These are phyloP conservation scores for Buxus sempervirens DNA, from an alignment of 164 flowering plant species.

Conservation along the genomic window DNA sequence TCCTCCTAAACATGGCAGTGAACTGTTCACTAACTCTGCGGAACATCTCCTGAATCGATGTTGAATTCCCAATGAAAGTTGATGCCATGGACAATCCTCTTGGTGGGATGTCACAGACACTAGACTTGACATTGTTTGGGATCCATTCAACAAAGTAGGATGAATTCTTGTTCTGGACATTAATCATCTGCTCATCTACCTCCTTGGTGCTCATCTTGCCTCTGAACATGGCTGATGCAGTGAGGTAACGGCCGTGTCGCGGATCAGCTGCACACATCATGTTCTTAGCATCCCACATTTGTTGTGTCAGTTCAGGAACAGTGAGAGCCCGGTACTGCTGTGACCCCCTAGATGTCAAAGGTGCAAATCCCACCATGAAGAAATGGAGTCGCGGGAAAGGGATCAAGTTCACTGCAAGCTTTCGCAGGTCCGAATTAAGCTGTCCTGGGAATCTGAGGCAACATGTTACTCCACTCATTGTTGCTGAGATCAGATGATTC, in stretches of 20 bases:
- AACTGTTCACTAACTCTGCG: conserved; percentile 16
- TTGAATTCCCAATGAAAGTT: conserved; percentile 13
- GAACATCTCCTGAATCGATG: conserved; percentile 13
- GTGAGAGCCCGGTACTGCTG: conserved; percentile 13
- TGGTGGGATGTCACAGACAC: conserved; percentile 14
- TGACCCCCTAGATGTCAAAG: conserved; percentile 14
- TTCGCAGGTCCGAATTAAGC: conserved; percentile 15
- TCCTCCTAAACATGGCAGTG: conserved; percentile 17
- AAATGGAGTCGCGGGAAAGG: conserved; percentile 23
- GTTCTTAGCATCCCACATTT: conserved; percentile 29
- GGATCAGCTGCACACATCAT: conserved; percentile 32
- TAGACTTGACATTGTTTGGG: conserved; percentile 13
- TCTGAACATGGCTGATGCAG: conserved; percentile 14
- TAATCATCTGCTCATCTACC: not conserved
- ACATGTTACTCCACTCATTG: conserved; percentile 22
- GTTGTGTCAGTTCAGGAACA: conserved; percentile 26
- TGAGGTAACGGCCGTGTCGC: conserved; percentile 14
- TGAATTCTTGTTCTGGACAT: conserved; percentile 18
- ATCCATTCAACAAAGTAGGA: conserved; percentile 6
- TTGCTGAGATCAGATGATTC: conserved; percentile 10
- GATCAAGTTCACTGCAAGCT: conserved; percentile 22
- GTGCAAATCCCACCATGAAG: conserved; percentile 16
- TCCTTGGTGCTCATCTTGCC: conserved; percentile 2
- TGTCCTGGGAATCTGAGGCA: conserved; percentile 10
- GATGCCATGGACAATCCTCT: conserved; percentile 12